Evolutionary conservation across 805 yeast species (phyloP).

Genomic region (Candida adriatica): DNA sequence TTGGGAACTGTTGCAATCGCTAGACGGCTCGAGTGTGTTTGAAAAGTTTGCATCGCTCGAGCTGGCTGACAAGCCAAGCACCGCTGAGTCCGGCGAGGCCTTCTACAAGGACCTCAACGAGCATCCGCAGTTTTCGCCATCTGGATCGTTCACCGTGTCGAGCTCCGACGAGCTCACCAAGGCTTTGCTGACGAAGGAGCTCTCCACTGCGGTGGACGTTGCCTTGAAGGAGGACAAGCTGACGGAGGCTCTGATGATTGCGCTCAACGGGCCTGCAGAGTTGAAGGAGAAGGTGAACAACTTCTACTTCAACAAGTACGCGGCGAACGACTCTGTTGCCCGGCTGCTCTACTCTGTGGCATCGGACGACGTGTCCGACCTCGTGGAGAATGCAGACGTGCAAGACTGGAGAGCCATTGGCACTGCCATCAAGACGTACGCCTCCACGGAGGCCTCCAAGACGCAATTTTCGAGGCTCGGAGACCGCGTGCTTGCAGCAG

Average conservation of each 20-base stretch:
- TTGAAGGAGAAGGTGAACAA: conserved; percentile 63
- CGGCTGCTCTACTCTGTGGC: conserved; percentile 68
- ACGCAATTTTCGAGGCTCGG: conserved; percentile 61
- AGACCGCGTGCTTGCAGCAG: conserved; percentile 55
- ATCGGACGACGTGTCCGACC: conserved; percentile 49
- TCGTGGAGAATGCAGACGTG: conserved; percentile 73
- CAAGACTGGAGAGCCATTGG: conserved; percentile 80
- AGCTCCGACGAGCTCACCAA: conserved; percentile 38
- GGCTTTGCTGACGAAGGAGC: conserved; percentile 54
- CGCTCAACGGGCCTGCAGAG: conserved; percentile 57
- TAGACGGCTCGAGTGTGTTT: conserved; percentile 47
- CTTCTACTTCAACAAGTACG: conserved; percentile 60
- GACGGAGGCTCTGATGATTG: conserved; percentile 76
- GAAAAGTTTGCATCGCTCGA: conserved; percentile 33
- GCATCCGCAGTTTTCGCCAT: conserved; percentile 32
- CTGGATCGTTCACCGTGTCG: conserved; percentile 44
- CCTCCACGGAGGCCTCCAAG: conserved; percentile 43
- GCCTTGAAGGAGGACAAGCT: conserved; percentile 59
- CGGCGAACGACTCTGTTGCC: conserved; percentile 44
- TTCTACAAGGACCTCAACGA: conserved; percentile 32
- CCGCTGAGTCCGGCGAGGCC: conserved; percentile 26
- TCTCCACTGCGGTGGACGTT: conserved; percentile 57
- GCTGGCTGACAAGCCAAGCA: conserved; percentile 25
- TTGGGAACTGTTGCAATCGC: conserved; percentile 56
- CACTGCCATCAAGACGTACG: conserved; percentile 55